Conservation (phyloP, 257 asterid species). For the Capsicum baccatum region DNA sequence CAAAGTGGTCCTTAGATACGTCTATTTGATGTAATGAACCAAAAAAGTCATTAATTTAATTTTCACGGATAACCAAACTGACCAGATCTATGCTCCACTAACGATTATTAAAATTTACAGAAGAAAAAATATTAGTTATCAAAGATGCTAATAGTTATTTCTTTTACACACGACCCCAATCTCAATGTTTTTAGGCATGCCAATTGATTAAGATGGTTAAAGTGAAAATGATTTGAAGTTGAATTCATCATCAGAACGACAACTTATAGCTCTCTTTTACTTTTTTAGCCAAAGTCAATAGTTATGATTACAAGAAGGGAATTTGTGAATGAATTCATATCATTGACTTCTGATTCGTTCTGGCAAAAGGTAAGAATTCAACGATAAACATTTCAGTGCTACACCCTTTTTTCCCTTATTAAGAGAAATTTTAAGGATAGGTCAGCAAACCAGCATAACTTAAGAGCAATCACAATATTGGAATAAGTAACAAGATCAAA, state of each 20-base stretch:
- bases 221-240: not conserved
- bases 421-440: not conserved
- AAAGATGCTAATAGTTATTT: not conserved
- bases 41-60: not conserved
- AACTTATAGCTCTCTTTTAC: not conserved
- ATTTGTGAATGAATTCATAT: not conserved
- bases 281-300: not conserved
- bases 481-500: constrained; percentile 17
- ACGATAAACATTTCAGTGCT: not conserved
- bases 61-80: constrained; percentile 11
- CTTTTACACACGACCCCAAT: not conserved
- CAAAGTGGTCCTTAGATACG: not conserved
- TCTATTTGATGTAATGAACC: not conserved
- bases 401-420: not conserved
- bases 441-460: not conserved
- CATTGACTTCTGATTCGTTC: not conserved
- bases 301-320: not conserved
- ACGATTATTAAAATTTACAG: not conserved
- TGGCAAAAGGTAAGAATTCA: constrained; percentile 15
- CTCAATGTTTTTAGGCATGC: not conserved
- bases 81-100: not conserved
- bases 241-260: not conserved
- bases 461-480: not conserved
- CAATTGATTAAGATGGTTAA: not conserved
- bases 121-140: not conserved